Evolutionary conservation across 1,139 yeast genomes (phyloP).

Genomic region (Sugiyamaella xylanicola): DNA sequence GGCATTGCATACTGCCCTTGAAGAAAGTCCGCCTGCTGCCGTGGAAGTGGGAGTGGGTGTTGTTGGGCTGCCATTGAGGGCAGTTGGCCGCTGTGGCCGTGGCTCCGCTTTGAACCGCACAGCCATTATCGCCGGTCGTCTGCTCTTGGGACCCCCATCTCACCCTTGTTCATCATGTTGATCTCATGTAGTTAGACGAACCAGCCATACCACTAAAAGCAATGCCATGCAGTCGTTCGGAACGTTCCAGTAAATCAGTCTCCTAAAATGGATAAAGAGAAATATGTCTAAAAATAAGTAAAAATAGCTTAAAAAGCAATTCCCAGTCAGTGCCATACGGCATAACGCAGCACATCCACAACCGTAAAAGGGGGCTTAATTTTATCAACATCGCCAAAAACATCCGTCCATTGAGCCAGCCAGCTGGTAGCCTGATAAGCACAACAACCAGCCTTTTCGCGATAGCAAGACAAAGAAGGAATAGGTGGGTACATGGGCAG

Average conservation of each 20-base stretch:
- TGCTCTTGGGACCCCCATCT: slow-evolving; percentile 1
- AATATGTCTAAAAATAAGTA: slow-evolving; percentile 6
- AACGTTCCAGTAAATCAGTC: slow-evolving; percentile 11
- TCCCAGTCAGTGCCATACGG: neutral
- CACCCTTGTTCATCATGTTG: neutral
- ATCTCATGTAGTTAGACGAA: slow-evolving; percentile 1
- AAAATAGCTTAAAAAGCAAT: neutral
- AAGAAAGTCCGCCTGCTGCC: too few species aligned
- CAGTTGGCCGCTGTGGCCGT: too few species aligned
- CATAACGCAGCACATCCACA: neutral
- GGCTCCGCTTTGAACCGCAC: too few species aligned
- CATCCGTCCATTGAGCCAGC: too few species aligned
- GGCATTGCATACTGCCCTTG: too few species aligned
- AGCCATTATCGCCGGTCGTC: too few species aligned
- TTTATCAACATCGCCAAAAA: too few species aligned
- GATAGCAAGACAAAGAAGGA: neutral
- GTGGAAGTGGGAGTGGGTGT: too few species aligned
- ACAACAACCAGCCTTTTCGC: neutral
- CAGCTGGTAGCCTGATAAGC: too few species aligned
- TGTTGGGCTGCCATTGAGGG: too few species aligned
- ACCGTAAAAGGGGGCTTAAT: too few species aligned
- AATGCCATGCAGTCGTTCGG: slow-evolving; percentile 8
- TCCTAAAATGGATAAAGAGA: neutral
- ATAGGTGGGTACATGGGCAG: neutral
- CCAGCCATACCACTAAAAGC: slow-evolving; percentile 3